Evolutionary conservation across 345 rosid species (phyloP).

Genomic region (Populus nigra): DNA sequence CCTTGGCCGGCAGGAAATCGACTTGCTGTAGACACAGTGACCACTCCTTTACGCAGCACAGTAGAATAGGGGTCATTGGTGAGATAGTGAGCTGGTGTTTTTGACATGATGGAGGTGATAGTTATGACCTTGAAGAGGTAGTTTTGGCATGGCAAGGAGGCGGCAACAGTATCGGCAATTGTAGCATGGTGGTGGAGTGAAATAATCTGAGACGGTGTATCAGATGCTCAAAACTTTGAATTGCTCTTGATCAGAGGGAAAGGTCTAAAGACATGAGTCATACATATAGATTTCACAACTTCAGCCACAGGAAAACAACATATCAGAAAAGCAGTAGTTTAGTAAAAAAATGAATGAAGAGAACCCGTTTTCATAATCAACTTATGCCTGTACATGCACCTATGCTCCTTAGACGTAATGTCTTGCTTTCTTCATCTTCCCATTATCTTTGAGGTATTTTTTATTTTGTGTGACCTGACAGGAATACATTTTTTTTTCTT

Average conservation of each 20-base stretch:
- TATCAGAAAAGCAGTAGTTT: neutral
- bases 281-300: neutral
- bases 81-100: neutral
- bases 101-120: neutral
- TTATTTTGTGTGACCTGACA: neutral
- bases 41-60: too few species aligned
- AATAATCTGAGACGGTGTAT: neutral
- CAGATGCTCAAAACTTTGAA: neutral
- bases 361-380: neutral
- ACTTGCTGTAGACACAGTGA: too few species aligned
- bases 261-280: neutral
- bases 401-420: neutral
- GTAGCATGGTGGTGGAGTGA: neutral
- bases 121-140: neutral
- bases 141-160: neutral
- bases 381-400: neutral
- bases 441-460: neutral
- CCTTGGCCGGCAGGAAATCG: neutral
- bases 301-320: neutral
- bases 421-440: neutral
- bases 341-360: neutral
- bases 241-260: neutral
- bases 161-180: neutral
- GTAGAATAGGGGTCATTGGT: neutral
- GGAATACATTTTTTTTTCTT: neutral